These are phyloP conservation scores for Auricularia sp. DNA, from an alignment of 768 basidiomycete genomes.

Conservation along the genomic window DNA sequence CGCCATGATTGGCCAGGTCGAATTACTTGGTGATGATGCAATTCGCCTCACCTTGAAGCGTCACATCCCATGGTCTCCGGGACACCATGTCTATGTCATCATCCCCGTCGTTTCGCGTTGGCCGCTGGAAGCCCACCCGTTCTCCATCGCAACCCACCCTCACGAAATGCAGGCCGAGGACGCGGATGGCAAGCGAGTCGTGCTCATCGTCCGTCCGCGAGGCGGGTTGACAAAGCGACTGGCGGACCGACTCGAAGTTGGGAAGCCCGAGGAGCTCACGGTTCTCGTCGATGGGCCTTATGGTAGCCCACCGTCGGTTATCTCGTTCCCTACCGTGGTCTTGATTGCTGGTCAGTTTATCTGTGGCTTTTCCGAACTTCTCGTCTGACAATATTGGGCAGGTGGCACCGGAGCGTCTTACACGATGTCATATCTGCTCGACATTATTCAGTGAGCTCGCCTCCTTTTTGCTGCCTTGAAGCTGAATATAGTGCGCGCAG, in stretches of 20 bases:
- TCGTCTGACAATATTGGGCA: constrained; percentile 6
- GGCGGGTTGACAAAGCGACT: constrained; percentile 51
- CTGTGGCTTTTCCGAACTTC: constrained; percentile 1
- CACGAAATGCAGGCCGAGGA: not conserved
- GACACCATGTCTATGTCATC: constrained; percentile 44
- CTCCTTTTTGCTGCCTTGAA: not conserved
- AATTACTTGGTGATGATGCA: constrained; percentile 36
- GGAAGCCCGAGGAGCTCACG: not conserved
- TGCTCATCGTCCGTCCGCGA: constrained; percentile 50
- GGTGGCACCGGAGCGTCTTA: constrained; percentile 44
- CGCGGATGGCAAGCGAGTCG: constrained; percentile 20
- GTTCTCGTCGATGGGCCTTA: constrained; percentile 52
- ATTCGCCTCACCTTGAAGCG: constrained; percentile 39
- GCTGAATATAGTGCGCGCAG: constrained; percentile 19
- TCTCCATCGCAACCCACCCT: constrained; percentile 40
- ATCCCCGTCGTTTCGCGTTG: constrained; percentile 36
- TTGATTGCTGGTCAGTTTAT: constrained; percentile 38
- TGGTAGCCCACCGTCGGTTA: constrained; percentile 32
- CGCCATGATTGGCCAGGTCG: constrained; percentile 16
- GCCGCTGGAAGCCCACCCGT: constrained; percentile 49
- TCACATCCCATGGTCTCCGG: constrained; percentile 40
- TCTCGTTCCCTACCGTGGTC: constrained; percentile 35
- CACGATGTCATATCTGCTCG: constrained; percentile 35
- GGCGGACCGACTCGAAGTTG: constrained; percentile 14
- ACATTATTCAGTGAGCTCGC: constrained; percentile 30